A percentile compares a stretch with the other conserved stretches of the same genome.
These are phyloP conservation scores for Suhomyces anneliseae DNA, from an alignment of 1,139 yeast species.

Conservation along the genomic window DNA sequence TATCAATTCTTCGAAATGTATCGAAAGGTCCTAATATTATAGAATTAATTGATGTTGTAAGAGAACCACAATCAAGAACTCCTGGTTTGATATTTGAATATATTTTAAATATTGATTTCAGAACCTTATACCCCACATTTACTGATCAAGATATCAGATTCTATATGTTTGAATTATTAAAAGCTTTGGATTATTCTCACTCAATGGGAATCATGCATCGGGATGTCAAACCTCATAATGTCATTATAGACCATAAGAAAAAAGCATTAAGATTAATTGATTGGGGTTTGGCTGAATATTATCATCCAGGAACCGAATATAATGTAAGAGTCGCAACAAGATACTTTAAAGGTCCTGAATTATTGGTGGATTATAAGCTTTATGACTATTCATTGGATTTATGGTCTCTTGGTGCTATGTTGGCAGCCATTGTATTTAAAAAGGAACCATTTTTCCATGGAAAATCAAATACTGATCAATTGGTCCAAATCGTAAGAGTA, in stretches of 20 bases:
- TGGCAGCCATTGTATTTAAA: conserved; percentile 92
- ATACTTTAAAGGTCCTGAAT: conserved; percentile 96
- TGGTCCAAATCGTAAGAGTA: conserved; percentile 91
- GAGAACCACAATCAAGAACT: conserved; percentile 87
- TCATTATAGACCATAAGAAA: conserved; percentile 90
- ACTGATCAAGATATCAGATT: conserved; percentile 78
- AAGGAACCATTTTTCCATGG: conserved; percentile 99
- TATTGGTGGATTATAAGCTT: conserved; percentile 84
- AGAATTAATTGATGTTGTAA: conserved; percentile 79
- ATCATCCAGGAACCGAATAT: conserved; percentile 91
- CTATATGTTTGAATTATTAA: conserved; percentile 85
- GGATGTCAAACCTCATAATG: conserved; percentile 97
- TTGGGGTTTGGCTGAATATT: conserved; percentile 99
- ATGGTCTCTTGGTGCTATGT: conserved; percentile 97
- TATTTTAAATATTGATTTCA: conserved; percentile 85
- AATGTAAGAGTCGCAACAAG: conserved; percentile 98
- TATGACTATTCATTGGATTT: conserved; percentile 94
- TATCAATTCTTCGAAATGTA: conserved; percentile 85
- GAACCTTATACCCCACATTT: conserved; percentile 89
- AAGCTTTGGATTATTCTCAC: conserved; percentile 91
- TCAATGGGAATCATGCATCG: conserved; percentile 99
- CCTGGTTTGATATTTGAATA: conserved; percentile 94
- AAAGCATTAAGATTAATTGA: conserved; percentile 80
- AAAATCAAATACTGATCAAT: conserved; percentile 91
- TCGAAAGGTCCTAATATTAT: conserved; percentile 86